Base-by-base conservation (phyloP, 192 early-diverging fungal species). In the Rhizoclosmatium sp. region DNA sequence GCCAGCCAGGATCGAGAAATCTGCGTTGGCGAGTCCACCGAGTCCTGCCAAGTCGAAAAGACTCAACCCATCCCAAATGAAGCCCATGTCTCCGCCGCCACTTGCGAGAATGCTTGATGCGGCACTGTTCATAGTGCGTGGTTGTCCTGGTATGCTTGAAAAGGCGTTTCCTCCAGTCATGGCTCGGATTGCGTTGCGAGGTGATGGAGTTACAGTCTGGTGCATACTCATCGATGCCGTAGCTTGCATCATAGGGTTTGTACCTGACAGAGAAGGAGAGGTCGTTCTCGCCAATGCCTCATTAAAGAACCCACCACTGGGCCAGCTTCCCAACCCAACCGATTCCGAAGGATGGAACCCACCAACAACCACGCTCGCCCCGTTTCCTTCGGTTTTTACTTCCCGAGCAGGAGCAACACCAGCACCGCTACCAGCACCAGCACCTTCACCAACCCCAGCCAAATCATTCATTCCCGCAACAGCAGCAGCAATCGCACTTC, bases 31-130 rank as follows among this genome's bases (percentile, higher is more conserved):
- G 10, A 73, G 41, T 16, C 60, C 74, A 1, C 74, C 74, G 45
- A 76, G 47, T 21, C 74, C 74, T 7, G 74, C 74, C 47, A 76
- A 47, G 40, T 76, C 74, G 47, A 76, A 76, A 21, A 76, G 47
- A 46, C 44, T 66, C 59, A 62, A 23, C n/a, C 45, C 58, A 65
- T 76, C 74, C 74, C 74, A 76, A 45, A 59, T 46, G 48, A 19
- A 23, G 0, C 31, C 31, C 31, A 31, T 31, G 31, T 31, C 31
- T 9, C 46, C 46, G 14, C 23, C 10, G 14, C 46, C 56, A 58
- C 56, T 58, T 12, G 14, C 21, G 12, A 58, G 21, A 31, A 31
- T 31, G n/a, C 31, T 31, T 31, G 31, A 31, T 31, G 31, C 31
- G 31, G 31, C 31, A 31, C 31, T 31, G 31, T 31, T 31, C 31